Evolutionary conservation across 345 rosid genomes (phyloP), one percentile per base, ranked within the genome.

Genomic region (Eucalyptus cloeziana): DNA sequence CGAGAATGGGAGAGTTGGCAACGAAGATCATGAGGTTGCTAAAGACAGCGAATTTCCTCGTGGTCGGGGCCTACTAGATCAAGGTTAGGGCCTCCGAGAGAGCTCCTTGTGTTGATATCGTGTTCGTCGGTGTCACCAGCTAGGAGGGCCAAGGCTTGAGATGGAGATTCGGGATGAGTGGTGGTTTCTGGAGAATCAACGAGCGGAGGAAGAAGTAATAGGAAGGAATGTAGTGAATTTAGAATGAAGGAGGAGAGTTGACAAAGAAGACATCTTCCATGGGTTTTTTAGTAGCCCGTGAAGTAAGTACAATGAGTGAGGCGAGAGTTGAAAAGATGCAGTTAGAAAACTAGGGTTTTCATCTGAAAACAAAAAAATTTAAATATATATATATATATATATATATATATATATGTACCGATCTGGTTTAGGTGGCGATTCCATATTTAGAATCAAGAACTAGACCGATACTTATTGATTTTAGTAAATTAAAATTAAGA

Each of bases 41-140:
- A 90, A 97, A 93, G 86, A 95, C 56, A 7, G 98, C 94, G 7
- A 97, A 97, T 44, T 92, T 90, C 99, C 98, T 97, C 2, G 95
- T 94, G 37, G 97, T 95, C 3, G 95, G 94, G 1, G 96, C 47
- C 30, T 95, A 90, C 88, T 94, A 96, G 81, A 95, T 89, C 89
- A 94, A 87, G 31, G 62, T 91, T 81, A 96, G 52, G 31, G 97
- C 94, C 86, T 92, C 92, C 21, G 94, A 92, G 25, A 96, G 88
- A 19, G 91, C 91, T 49, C 79, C 87, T 49, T 49, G 31, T 17
- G 16, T 24, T 25, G 51, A 64, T 25, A 64, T 25, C 2, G 90
- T 1, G 9, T 47, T 12, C 1, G 1, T 44, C 0, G 21, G 27
- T 45, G 24, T 85, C 51, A 25, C 86, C 14, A 88, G 16, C 10